Percentiles rank a stretch among this genome's conserved stretches.
Conservation (phyloP, 495 filamentous ascomycete genomes). For the Annulohypoxylon moriforme region DNA sequence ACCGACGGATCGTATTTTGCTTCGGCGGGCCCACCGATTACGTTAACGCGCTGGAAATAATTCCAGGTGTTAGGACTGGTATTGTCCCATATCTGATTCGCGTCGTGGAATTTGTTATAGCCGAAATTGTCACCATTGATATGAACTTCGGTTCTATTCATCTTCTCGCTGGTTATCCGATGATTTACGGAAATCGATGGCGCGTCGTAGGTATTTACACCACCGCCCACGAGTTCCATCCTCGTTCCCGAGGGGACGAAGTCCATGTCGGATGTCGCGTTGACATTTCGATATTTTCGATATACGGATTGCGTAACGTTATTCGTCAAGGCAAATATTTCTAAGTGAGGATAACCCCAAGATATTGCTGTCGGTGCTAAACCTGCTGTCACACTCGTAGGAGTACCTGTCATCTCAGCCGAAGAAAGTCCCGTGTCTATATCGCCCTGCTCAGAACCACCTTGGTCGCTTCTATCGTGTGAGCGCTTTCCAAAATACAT, state of each 20-base stretch:
- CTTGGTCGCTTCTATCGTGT: constrained; percentile 10
- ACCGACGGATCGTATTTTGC: constrained; percentile 1
- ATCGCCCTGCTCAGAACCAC: neutral
- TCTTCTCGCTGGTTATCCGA: neutral
- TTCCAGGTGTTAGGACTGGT: neutral
- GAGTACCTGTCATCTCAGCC: constrained; percentile 21
- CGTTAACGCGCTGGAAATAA: neutral
- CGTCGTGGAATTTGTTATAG: constrained; percentile 8
- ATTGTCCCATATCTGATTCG: neutral
- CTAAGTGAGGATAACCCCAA: constrained; percentile 32
- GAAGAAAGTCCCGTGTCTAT: neutral
- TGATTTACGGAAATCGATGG: constrained; percentile 16
- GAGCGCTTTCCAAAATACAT: neutral
- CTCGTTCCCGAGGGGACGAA: constrained; percentile 6
- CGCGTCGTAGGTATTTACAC: neutral
- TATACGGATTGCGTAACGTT: constrained; percentile 14
- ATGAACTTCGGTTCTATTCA: constrained; percentile 18
- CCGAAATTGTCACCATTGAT: constrained; percentile 6
- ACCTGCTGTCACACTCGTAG: constrained; percentile 12
- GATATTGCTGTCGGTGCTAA: constrained; percentile 23
- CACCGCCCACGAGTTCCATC: constrained; percentile 22
- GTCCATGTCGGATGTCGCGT: constrained; percentile 3
- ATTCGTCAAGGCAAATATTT: constrained; percentile 22
- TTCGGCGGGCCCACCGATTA: neutral
- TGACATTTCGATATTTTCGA: constrained; percentile 26